Evolutionary conservation across 2,329 filamentous ascomycete genomes (phyloP), one percentile per base, ranked within the genome.

Genomic region (Diplodia mutila): DNA sequence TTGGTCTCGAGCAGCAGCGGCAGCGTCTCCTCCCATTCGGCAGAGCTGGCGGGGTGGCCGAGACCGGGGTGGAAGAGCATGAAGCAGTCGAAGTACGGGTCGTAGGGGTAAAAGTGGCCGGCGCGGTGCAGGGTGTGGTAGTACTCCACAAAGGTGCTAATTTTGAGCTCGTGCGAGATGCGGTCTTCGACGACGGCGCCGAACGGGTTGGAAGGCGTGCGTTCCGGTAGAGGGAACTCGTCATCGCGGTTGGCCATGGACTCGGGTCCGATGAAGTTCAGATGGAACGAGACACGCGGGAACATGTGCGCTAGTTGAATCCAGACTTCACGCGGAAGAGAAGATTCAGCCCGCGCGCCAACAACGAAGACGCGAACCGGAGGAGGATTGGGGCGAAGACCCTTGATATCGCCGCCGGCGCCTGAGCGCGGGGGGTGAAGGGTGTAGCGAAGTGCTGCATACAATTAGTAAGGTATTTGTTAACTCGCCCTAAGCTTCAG

Each of bases 31-130:
- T 91, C 87, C 95, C 96, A 99, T 79, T 99, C 95, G 74, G 97
- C 92, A 64, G 91, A 92, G 75, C 91, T 94, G 16, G 94, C 93
- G 0, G 96, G 94, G 78, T 99, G 95, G 14, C 95, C 96, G 21
- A 99, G 86, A 9, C 96, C 96, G 0, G 96, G 96, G 76, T 99
- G 96, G 85, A 98, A 99, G 63, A 97, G 86, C 75, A 99, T 89
- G 76, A 99, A 97, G 79, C 92, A 95, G 83, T 99, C 95, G 79
- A 99, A 97, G 82, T 99, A 99, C 0, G 95, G 95, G 77, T 99
- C 95, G 77, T 96, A 97, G 0, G 96, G 95, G 68, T 91, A 89
- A 82, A 98, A 99, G 76, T 94, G 87, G 57, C 93, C 91, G 0
- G 94, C 91, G 77, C 93, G 89, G 82, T 99, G 94, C 73, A 99